phyloP scores from a whole-genome alignment of 192 early-diverging fungal species.

The Chytriomyces sp. region DNA sequence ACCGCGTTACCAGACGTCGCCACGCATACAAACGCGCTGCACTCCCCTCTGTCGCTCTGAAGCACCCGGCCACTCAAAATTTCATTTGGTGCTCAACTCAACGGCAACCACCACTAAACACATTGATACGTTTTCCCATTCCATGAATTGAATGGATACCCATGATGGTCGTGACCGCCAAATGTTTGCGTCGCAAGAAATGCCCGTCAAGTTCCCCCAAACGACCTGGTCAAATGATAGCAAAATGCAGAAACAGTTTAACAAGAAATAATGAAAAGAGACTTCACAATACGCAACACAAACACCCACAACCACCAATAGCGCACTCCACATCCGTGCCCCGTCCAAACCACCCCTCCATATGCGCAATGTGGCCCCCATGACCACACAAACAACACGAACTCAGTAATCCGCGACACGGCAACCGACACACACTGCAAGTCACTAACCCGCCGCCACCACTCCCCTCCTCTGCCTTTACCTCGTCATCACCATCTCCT shows the following conservation, averaged over 20 bases:
- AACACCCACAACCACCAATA: conserved; percentile 19
- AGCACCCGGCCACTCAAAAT: too few species aligned
- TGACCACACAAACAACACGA: conserved; percentile 22
- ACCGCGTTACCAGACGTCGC: background rate
- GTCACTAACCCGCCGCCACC: background rate
- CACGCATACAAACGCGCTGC: background rate
- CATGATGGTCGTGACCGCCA: too few species aligned
- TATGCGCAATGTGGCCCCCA: conserved; percentile 21
- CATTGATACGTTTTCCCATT: too few species aligned
- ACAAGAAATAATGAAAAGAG: too few species aligned
- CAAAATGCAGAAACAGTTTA: too few species aligned
- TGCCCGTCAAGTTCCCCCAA: too few species aligned
- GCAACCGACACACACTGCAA: conserved; percentile 23
- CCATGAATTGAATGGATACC: too few species aligned
- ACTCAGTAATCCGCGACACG: conserved; percentile 10
- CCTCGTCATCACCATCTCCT: background rate
- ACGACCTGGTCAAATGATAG: too few species aligned
- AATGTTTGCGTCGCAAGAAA: too few species aligned
- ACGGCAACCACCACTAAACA: too few species aligned
- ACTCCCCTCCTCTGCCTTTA: background rate
- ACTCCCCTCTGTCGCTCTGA: background rate
- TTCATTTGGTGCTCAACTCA: too few species aligned
- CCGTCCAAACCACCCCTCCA: conserved; percentile 19
- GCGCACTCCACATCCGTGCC: background rate
- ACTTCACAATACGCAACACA: too few species aligned